These are phyloP conservation scores for Verticillium dahliae DNA, from an alignment of 2,329 filamentous ascomycete species.

Conservation along the genomic window DNA sequence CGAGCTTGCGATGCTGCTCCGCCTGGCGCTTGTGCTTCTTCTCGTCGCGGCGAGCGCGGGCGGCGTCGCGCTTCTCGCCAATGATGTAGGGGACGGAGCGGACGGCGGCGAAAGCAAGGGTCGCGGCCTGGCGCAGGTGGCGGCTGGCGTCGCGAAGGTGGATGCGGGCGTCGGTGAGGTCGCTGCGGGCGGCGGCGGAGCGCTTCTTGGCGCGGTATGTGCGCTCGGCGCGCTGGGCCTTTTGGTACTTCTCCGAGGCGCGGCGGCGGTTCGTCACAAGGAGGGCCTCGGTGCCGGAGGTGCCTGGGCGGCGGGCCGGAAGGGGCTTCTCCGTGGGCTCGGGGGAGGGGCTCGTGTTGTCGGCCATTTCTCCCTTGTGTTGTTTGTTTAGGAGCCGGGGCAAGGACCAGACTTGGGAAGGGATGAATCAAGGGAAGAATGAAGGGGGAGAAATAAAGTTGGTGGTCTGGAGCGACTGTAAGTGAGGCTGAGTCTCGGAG, in stretches of 20 bases:
- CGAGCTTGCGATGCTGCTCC: slow-evolving; percentile 27
- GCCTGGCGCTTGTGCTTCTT: slow-evolving; percentile 20
- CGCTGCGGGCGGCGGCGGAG: slow-evolving; percentile 27
- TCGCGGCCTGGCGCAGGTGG: slow-evolving; percentile 28
- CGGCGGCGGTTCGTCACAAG: slow-evolving; percentile 29
- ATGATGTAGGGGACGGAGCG: slow-evolving; percentile 26
- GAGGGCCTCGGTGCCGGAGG: slow-evolving; percentile 34
- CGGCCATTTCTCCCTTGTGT: neutral
- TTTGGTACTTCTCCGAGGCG: slow-evolving; percentile 28
- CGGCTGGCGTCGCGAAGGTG: slow-evolving; percentile 18
- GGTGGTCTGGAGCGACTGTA: neutral
- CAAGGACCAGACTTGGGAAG: neutral
- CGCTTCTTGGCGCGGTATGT: slow-evolving; percentile 34
- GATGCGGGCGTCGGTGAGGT: slow-evolving; percentile 27
- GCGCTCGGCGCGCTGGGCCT: slow-evolving; percentile 32
- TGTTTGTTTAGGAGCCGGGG: too few species aligned
- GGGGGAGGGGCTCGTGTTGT: neutral
- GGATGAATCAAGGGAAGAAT: neutral
- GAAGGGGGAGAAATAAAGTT: neutral
- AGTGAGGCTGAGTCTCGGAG: neutral
- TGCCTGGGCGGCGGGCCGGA: slow-evolving; percentile 28
- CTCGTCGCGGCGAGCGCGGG: slow-evolving; percentile 20
- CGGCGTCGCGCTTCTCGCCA: slow-evolving; percentile 26
- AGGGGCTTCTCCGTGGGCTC: slow-evolving; percentile 15
- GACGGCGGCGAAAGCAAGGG: slow-evolving; percentile 23